Evolutionary conservation across 2,329 filamentous ascomycete genomes (phyloP).

Genomic region (Ascomycota sp.): DNA sequence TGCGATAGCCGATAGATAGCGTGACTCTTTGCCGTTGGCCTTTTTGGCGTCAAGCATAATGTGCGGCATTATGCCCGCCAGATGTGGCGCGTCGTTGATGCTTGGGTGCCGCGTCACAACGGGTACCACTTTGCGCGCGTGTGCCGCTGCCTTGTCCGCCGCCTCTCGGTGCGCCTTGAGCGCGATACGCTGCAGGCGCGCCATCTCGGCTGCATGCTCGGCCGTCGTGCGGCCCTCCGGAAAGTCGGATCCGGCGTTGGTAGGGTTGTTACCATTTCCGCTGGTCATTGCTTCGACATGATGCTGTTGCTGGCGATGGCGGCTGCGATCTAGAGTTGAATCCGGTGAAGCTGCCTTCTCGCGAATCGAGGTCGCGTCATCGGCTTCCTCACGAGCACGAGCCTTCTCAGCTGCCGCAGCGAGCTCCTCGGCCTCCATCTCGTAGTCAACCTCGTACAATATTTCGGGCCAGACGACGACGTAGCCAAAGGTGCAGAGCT

Average conservation of each 20-base stretch:
- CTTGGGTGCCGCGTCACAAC: slow-evolving; percentile 32
- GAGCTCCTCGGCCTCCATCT: slow-evolving; percentile 46
- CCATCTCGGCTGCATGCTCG: slow-evolving; percentile 37
- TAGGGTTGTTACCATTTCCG: slow-evolving; percentile 4
- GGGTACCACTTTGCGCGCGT: slow-evolving; percentile 29
- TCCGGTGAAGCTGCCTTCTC: not conserved
- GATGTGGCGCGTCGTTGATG: slow-evolving; percentile 33
- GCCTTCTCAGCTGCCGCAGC: slow-evolving; percentile 13
- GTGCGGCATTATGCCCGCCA: slow-evolving; percentile 37
- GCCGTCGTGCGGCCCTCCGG: slow-evolving; percentile 6
- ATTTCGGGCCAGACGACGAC: slow-evolving; percentile 69
- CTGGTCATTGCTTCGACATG: slow-evolving; percentile 1
- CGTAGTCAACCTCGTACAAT: slow-evolving; percentile 57
- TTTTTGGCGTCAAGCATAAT: slow-evolving; percentile 62
- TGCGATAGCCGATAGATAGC: slow-evolving; percentile 44
- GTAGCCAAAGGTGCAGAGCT: slow-evolving; percentile 80
- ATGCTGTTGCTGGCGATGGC: slow-evolving; percentile 2
- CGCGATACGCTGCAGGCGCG: slow-evolving; percentile 38
- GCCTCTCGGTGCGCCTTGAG: slow-evolving; percentile 32
- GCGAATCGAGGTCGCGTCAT: not conserved
- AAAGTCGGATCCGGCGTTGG: not conserved
- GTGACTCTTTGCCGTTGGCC: slow-evolving; percentile 56
- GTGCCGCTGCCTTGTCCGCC: slow-evolving; percentile 33
- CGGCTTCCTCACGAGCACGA: slow-evolving; percentile 1
- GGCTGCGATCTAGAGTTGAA: not conserved